Evolutionary conservation across 176 grass and related monocot species (phyloP).

Genomic region (Tuctoria greenei): DNA sequence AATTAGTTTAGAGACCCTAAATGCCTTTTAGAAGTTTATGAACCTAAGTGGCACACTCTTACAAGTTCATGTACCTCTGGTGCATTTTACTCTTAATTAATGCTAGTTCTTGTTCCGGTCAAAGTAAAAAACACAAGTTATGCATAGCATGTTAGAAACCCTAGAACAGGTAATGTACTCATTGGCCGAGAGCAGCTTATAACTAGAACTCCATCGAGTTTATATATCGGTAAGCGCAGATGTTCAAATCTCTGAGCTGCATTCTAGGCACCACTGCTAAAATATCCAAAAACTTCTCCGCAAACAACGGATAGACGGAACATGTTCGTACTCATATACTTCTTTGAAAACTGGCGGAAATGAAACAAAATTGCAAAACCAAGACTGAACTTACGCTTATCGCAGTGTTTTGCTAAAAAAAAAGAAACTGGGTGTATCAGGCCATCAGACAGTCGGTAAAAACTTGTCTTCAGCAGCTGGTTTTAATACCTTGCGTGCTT

Average conservation of each 20-base stretch:
- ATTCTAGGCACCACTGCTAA: background rate
- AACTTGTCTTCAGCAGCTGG: constrained; percentile 53
- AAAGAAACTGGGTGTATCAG: background rate
- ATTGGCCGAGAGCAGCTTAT: too few relatives aligned
- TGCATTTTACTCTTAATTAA: too few relatives aligned
- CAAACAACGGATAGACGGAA: background rate
- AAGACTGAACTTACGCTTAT: background rate
- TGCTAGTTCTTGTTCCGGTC: too few relatives aligned
- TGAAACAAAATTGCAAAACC: background rate
- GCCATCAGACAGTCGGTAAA: constrained; percentile 41
- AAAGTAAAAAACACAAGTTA: too few relatives aligned
- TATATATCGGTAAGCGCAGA: background rate
- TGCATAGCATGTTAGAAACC: too few relatives aligned
- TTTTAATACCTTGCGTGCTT: constrained; percentile 17
- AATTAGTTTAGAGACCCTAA: too few relatives aligned
- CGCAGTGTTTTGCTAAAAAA: background rate
- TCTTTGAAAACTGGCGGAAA: too few relatives aligned
- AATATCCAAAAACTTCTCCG: background rate
- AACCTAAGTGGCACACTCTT: too few relatives aligned
- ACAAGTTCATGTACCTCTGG: too few relatives aligned
- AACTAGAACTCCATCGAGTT: too few relatives aligned
- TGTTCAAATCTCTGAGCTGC: background rate
- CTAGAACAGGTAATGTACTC: too few relatives aligned
- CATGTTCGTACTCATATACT: background rate
- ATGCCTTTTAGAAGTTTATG: too few relatives aligned